These are phyloP conservation scores for Ligustrum vulgare DNA, from an alignment of 257 asterid species.

Conservation along the genomic window DNA sequence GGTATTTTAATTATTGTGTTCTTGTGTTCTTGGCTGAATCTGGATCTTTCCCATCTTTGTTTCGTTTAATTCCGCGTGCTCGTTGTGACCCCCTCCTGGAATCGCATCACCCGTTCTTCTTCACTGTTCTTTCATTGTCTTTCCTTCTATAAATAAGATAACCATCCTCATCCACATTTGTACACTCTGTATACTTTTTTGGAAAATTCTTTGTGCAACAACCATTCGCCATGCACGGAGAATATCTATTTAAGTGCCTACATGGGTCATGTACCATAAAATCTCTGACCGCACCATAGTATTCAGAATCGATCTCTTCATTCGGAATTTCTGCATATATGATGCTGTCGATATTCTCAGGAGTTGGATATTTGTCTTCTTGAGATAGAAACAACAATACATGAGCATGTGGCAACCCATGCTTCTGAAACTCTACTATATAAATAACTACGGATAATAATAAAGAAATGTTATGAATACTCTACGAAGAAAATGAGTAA, in stretches of 20 bases:
- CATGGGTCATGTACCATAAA: neutral
- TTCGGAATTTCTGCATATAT: neutral
- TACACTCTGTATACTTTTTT: neutral
- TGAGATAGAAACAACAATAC: neutral
- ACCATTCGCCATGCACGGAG: neutral
- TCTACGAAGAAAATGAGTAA: too few species aligned
- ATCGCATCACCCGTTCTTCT: neutral
- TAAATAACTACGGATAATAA: neutral
- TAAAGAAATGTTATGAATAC: too few species aligned
- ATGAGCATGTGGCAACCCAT: too few species aligned
- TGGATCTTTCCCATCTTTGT: too few species aligned
- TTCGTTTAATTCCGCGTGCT: too few species aligned
- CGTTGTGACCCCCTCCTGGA: too few species aligned
- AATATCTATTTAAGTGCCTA: neutral
- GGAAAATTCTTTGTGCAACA: neutral
- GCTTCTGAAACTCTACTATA: too few species aligned
- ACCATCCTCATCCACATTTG: neutral
- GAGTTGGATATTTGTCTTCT: neutral
- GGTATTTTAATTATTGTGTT: too few species aligned
- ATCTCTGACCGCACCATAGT: neutral
- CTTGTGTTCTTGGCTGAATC: too few species aligned
- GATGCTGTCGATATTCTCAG: neutral
- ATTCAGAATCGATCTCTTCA: neutral
- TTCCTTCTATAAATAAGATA: neutral
- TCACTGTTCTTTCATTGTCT: neutral